Percentiles rank a stretch among this genome's conserved stretches.
Evolutionary conservation across 1,139 yeast genomes (phyloP).

Genomic region (Pneumocystis murina): DNA sequence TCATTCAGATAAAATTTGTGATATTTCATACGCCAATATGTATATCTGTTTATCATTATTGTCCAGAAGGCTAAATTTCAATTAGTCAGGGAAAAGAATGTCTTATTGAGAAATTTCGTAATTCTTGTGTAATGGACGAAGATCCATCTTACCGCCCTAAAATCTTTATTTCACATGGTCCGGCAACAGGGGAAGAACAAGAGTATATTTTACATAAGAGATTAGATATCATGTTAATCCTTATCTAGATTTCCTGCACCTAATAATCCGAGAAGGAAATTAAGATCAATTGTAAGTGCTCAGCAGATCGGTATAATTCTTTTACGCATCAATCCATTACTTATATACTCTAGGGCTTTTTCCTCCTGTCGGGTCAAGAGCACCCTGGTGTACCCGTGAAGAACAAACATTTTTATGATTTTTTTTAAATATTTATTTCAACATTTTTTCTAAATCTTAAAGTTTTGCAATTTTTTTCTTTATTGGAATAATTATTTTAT

Average conservation of each 20-base stretch:
- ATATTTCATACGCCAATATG: conserved; percentile 35
- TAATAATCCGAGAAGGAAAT: conserved; percentile 24
- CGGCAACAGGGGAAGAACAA: conserved; percentile 26
- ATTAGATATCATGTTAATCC: background rate
- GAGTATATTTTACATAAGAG: conserved; percentile 12
- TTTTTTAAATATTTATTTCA: background rate
- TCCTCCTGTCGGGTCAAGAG: conserved; percentile 7
- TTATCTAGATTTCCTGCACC: conserved; percentile 22
- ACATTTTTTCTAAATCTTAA: background rate
- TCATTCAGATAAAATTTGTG: conserved; percentile 37
- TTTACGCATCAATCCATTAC: conserved; percentile 9
- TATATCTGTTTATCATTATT: conserved; percentile 7
- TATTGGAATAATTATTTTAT: background rate
- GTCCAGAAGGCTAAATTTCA: conserved; percentile 14
- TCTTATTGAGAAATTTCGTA: conserved; percentile 33
- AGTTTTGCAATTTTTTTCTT: conserved; percentile 1
- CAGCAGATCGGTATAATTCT: conserved; percentile 20
- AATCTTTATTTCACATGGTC: conserved; percentile 29
- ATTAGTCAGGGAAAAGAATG: conserved; percentile 30
- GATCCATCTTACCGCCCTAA: conserved; percentile 32
- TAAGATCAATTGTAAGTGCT: conserved; percentile 25
- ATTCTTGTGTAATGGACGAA: conserved; percentile 36
- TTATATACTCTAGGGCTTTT: background rate
- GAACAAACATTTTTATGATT: background rate
- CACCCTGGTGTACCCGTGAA: conserved; percentile 12